phyloP scores from a whole-genome alignment of 176 grass and related monocot species.

The Oryza coarctata region DNA sequence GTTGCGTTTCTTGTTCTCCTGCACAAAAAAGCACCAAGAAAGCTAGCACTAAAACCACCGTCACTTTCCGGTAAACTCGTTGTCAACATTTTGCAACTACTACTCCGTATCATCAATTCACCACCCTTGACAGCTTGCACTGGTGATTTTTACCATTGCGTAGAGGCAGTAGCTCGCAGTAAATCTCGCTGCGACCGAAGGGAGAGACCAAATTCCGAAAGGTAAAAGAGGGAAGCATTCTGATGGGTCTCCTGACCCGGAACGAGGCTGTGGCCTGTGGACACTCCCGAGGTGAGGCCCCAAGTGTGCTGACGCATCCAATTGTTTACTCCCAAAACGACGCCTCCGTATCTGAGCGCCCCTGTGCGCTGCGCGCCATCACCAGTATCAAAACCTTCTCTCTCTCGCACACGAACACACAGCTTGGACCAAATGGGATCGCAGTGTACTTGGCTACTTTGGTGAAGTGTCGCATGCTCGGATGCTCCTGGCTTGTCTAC shows the following conservation, averaged over 20 bases:
- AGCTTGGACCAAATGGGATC: conserved; percentile 21
- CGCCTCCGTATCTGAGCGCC: conserved; percentile 52
- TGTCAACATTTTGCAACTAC: neutral
- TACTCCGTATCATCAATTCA: too few species aligned
- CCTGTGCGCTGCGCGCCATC: conserved; percentile 26
- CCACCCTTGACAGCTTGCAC: neutral
- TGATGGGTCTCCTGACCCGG: neutral
- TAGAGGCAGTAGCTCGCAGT: neutral
- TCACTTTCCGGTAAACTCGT: neutral
- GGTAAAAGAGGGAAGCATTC: neutral
- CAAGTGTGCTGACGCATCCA: conserved; percentile 22
- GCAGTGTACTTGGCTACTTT: conserved; percentile 20
- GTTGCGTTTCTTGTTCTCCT: neutral
- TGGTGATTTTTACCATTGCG: neutral
- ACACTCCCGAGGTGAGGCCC: conserved; percentile 34
- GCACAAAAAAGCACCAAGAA: neutral
- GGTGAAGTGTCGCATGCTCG: neutral
- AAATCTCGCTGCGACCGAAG: neutral
- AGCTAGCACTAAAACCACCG: neutral
- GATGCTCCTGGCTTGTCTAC: neutral
- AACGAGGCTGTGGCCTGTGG: neutral
- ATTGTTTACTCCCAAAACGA: conserved; percentile 50
- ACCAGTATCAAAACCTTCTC: neutral
- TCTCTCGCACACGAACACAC: neutral
- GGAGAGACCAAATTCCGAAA: neutral